Conservation (phyloP, 495 filamentous ascomycete genomes). For the Immersiella caudata region DNA sequence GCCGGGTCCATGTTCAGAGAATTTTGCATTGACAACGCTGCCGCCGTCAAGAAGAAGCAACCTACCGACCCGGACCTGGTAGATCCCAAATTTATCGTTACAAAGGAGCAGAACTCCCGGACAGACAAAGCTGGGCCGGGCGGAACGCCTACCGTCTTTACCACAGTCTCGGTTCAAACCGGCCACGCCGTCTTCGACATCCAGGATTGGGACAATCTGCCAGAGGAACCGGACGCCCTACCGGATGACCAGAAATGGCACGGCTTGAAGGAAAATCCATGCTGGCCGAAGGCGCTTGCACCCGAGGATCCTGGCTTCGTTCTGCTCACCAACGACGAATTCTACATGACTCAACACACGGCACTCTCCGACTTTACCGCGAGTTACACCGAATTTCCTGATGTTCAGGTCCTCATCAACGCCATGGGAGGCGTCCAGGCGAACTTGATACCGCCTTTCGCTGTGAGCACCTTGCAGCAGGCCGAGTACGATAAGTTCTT, state of each 20-base stretch:
- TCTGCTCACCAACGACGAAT: conserved; percentile 5
- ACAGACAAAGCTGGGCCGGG: neutral
- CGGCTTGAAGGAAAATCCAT: neutral
- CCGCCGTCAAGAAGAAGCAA: neutral
- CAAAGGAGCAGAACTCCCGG: neutral
- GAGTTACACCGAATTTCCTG: too few species aligned
- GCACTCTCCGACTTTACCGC: too few species aligned
- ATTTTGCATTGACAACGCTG: neutral
- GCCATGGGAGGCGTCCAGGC: too few species aligned
- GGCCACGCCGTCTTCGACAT: conserved; percentile 4
- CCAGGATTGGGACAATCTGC: neutral
- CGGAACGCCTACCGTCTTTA: neutral
- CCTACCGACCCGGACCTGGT: neutral
- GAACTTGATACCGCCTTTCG: too few species aligned
- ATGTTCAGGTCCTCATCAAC: too few species aligned
- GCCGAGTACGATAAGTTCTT: too few species aligned
- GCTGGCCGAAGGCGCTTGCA: neutral
- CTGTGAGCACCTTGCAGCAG: too few species aligned
- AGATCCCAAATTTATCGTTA: conserved; percentile 1
- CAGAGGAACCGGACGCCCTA: too few species aligned
- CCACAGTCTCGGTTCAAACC: conserved; percentile 3
- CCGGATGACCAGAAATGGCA: neutral
- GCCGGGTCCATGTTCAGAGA: neutral
- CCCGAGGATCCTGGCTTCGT: conserved; percentile 4
- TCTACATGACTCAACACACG: neutral